Percentiles rank a stretch among this genome's conserved stretches.
phyloP scores from a whole-genome alignment of 441 rosid species.

The Bocquillonia castaneifolia region DNA sequence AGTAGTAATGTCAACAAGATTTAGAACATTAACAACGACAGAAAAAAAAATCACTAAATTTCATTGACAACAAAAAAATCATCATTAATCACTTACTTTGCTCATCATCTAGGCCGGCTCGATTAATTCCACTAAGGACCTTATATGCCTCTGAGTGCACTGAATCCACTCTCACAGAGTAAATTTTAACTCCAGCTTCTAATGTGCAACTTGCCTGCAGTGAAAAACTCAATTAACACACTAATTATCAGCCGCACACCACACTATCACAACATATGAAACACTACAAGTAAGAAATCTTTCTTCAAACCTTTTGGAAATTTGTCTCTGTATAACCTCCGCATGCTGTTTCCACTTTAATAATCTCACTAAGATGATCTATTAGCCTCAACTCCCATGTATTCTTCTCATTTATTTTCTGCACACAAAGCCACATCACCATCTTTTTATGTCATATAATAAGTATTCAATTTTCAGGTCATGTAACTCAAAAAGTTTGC shows the following conservation, averaged over 20 bases:
- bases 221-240: neutral
- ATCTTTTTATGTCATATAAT: too few species aligned
- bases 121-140: constrained; percentile 83
- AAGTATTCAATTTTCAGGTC: too few species aligned
- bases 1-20: too few species aligned
- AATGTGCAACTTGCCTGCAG: constrained; percentile 87
- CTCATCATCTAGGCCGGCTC: constrained; percentile 65
- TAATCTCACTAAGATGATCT: constrained; percentile 74
- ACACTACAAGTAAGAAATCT: neutral
- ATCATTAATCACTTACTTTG: constrained; percentile 44
- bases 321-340: constrained; percentile 76
- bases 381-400: constrained; percentile 91
- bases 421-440: constrained; percentile 25
- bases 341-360: constrained; percentile 84
- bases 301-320: constrained; percentile 70
- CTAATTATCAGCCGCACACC: neutral
- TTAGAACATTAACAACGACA: too few species aligned
- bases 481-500: too few species aligned
- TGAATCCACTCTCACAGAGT: constrained; percentile 82
- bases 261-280: neutral
- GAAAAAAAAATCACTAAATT: too few species aligned
- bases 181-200: constrained; percentile 96
- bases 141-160: constrained; percentile 90
- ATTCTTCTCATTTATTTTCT: constrained; percentile 95
- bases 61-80: too few species aligned